Evolutionary conservation across 208 protist genomes (phyloP), one percentile per base, ranked within the genome.

Genomic region (Acanthamoeba comandoni): DNA sequence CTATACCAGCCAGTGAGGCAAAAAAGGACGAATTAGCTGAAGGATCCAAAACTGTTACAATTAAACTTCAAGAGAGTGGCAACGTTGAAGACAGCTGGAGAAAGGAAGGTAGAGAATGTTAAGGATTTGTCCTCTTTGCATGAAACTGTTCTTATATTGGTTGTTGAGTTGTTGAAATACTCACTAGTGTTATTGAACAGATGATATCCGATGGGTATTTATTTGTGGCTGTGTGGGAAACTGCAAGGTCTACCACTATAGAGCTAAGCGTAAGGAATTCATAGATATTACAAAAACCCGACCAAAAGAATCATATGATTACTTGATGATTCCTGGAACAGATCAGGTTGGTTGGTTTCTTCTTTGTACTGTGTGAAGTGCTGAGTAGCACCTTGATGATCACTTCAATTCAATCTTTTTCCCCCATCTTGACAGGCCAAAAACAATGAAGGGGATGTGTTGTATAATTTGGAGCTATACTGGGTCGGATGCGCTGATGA

Each of bases 381-480:
- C n/a, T n/a, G n/a, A n/a, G 35, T 7, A 7, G 35, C 35, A 43
- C 5, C 35, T 43, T 43, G 35, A 1, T 43, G 35, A 43, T 43
- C 35, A 43, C 35, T 43, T 43, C 35, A 43, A 43, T 43, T 7
- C 35, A 43, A 43, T 43, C 35, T 43, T 43, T 43, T 43, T 43
- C 5, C n/a, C n/a, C n/a, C 35, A 43, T 43, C 35, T 5, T 5
- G 1, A 43, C 35, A 43, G 35, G 35, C 35, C 17, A 17, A 9
- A 60, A 26, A n/a, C 49, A 19, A 58, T 48, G 48, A 48, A 82
- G 49, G 48, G 48, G n/a, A 60, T 53, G 35, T 43, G 51, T 35
- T 82, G 71, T 82, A 82, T 58, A 53, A 82, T 82, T 62, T 82
- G 29, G 48, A 82, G 15, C 53, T 82, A 35, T 82, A 82, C 71